Percentiles rank a stretch among this genome's conserved stretches.
Evolutionary conservation across 345 rosid species (phyloP).

Genomic region (Salix suchowensis): DNA sequence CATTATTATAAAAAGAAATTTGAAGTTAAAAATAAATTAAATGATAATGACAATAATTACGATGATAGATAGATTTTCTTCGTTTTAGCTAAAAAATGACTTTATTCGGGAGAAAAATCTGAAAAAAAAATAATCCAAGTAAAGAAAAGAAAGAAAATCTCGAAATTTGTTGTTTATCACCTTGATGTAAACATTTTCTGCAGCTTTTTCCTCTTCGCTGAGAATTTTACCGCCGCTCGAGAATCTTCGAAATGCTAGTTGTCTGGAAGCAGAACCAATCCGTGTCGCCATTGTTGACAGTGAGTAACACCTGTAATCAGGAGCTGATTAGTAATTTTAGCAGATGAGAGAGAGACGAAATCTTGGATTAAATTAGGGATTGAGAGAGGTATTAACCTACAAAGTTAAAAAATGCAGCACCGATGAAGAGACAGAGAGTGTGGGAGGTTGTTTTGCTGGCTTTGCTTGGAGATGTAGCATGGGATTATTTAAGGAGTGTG

Average conservation of each 20-base stretch:
- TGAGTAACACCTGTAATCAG: neutral
- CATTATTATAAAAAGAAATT: neutral
- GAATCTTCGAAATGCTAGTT: conserved; percentile 54
- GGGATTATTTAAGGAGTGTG: neutral
- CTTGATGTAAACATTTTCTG: conserved; percentile 89
- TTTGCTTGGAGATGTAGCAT: neutral
- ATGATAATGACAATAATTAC: too few species aligned
- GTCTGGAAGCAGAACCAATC: conserved; percentile 33
- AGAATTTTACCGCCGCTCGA: conserved; percentile 68
- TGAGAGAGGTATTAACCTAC: neutral
- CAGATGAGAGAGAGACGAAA: neutral
- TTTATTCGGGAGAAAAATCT: neutral
- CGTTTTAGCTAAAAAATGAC: neutral
- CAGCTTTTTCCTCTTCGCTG: conserved; percentile 92
- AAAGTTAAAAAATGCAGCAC: neutral
- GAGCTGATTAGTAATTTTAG: neutral
- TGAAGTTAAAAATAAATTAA: neutral
- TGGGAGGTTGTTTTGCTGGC: neutral
- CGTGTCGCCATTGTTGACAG: conserved; percentile 55
- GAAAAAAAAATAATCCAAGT: neutral
- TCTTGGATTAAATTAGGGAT: neutral
- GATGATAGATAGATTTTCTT: neutral
- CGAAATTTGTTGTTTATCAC: conserved; percentile 24
- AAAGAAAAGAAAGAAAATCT: neutral
- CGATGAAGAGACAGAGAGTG: neutral